Evolutionary conservation across 1,139 yeast species (phyloP).

Genomic region (Entelexis paramagnoliae): DNA sequence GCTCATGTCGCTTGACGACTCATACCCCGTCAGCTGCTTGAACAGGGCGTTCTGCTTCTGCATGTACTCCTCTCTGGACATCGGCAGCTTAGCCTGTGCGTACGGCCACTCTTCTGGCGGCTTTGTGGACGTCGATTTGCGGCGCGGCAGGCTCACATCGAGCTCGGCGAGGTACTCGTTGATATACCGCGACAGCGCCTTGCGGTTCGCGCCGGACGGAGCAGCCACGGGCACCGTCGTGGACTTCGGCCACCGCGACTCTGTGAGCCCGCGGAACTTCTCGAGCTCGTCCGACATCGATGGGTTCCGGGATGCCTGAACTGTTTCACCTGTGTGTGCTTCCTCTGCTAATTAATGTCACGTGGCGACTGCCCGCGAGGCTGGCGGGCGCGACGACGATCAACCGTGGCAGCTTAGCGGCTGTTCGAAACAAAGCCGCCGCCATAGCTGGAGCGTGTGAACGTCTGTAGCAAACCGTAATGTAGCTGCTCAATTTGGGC

Average conservation of each 20-base stretch:
- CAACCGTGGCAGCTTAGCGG: no score
- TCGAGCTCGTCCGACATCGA: constrained; percentile 18
- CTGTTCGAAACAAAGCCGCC: no score
- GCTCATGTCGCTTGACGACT: constrained; percentile 13
- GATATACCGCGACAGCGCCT: constrained; percentile 20
- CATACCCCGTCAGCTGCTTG: constrained; percentile 20
- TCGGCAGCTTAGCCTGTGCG: constrained; percentile 9
- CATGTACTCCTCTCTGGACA: constrained; percentile 23
- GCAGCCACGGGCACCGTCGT: constrained; percentile 4
- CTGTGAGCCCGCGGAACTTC: constrained; percentile 16
- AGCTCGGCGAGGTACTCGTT: constrained; percentile 14
- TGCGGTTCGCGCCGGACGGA: constrained; percentile 15
- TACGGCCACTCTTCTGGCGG: constrained; percentile 14
- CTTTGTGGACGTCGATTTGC: neutral
- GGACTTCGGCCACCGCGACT: constrained; percentile 19
- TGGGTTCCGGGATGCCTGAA: neutral
- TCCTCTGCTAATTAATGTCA: constrained; percentile 1
- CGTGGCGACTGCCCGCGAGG: neutral
- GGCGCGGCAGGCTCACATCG: constrained; percentile 4
- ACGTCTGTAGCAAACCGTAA: no score
- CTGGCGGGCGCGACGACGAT: neutral
- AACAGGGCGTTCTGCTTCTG: constrained; percentile 21
- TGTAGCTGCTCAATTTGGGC: no score
- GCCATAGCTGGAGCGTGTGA: no score
- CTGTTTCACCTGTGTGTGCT: neutral